Evolutionary conservation across 2,329 filamentous ascomycete genomes (phyloP).

Genomic region (Fulvia fulva): DNA sequence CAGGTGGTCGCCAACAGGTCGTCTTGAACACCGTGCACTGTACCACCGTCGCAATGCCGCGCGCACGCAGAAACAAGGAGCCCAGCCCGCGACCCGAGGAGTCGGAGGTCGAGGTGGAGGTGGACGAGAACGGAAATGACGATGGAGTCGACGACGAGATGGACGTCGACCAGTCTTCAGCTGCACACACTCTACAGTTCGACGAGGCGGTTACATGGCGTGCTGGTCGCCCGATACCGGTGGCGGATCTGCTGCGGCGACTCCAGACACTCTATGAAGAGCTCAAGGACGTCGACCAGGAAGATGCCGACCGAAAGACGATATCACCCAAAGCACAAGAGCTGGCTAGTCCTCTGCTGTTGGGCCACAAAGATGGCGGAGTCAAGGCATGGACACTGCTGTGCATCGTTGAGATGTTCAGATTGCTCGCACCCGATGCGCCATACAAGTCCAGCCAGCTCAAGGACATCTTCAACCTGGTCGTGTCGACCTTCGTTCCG

Average conservation of each 20-base stretch:
- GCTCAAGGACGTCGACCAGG: conserved; percentile 80
- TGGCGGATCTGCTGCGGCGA: conserved; percentile 74
- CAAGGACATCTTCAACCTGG: conserved; percentile 93
- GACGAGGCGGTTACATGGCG: conserved; percentile 85
- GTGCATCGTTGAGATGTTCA: conserved; percentile 88
- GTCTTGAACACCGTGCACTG: not conserved
- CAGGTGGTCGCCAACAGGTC: not conserved
- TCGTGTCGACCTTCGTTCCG: conserved; percentile 78
- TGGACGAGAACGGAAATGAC: conserved; percentile 18
- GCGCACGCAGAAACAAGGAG: conserved; percentile 16
- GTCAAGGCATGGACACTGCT: conserved; percentile 85
- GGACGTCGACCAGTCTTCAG: conserved; percentile 16
- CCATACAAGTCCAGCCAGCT: conserved; percentile 87
- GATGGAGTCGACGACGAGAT: conserved; percentile 19
- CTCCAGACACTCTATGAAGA: conserved; percentile 79
- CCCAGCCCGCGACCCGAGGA: conserved; percentile 15
- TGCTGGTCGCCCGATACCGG: conserved; percentile 82
- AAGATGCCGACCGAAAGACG: conserved; percentile 78
- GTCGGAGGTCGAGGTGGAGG: conserved; percentile 19
- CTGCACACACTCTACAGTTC: conserved; percentile 60
- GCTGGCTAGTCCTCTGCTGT: conserved; percentile 72
- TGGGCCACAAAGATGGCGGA: conserved; percentile 89
- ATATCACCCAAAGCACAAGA: conserved; percentile 79
- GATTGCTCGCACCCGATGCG: conserved; percentile 88
- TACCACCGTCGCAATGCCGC: conserved; percentile 11